Base-by-base conservation (phyloP, 1,139 yeast species). In the Pichiaceae sp. region DNA sequence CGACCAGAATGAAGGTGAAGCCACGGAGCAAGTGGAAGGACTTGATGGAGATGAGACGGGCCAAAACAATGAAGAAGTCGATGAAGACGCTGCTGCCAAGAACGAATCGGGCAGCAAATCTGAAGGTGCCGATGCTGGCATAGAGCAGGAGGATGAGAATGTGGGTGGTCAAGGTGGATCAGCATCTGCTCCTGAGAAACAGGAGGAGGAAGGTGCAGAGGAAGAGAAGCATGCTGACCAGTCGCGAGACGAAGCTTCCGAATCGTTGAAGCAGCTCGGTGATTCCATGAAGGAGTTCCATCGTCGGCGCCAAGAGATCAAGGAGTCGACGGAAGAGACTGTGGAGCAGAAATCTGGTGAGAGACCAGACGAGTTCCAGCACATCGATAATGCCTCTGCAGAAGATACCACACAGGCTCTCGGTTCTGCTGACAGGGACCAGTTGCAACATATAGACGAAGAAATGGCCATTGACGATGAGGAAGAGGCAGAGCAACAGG, bases 241-340 rank as follows among this genome's bases (percentile, higher is more conserved):
- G 17, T 78, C 85, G 9, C 68, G 84, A 40, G 79, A 82, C 38
- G 73, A 73, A 48, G 91, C 87, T n/a, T 71, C 72, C 39, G 93
- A 87, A 49, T 76, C 93, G 0, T 66, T 89, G 60, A 83, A 83
- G 55, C 87, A 87, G 54, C 67, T 91, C 18, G 97, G 97, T 38
- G 96, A 89, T 56, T 76, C 95, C 0, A 60, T 87, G 57, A 84
- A 87, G 54, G 96, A 89, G 55, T 91, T 83, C 63, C 94, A 89
- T 56, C 83, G 87, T 56, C 81, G 96, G 52, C 78, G 84, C 46
- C 87, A 84, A 57, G 96, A 87, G 50, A 89, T 89, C 44, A 68
- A 72, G 45, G 84, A 80, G 45, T 73, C 82, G 5, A 62, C 62
- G 34, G 36, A 34, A 11, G 68, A 66, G 33, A 55, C 59, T 36